phyloP scores from a whole-genome alignment of 345 rosid species.

The Rhizophora apiculata region DNA sequence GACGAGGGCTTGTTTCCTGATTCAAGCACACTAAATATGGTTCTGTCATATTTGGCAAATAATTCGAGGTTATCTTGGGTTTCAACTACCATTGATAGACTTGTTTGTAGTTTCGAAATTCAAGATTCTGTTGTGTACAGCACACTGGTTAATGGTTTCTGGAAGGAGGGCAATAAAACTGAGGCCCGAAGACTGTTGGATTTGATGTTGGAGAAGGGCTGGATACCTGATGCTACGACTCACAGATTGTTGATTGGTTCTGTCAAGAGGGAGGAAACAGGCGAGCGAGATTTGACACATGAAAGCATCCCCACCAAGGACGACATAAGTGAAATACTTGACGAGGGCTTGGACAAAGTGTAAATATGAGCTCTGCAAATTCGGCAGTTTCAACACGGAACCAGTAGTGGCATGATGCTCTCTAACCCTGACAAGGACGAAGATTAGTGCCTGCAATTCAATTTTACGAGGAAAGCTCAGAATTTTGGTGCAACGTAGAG shows the following conservation, averaged over 20 bases:
- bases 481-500: too few species aligned
- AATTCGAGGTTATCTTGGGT: constrained; percentile 26
- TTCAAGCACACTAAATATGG: constrained; percentile 20
- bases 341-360: constrained; percentile 27
- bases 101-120: constrained; percentile 23
- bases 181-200: constrained; percentile 40
- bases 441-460: too few species aligned
- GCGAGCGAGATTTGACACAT: constrained; percentile 1
- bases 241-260: constrained; percentile 47
- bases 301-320: constrained; percentile 28
- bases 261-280: constrained; percentile 19
- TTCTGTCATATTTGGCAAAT: constrained; percentile 29
- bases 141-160: constrained; percentile 36
- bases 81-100: constrained; percentile 22
- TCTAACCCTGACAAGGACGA: too few species aligned
- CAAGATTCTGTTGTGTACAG: constrained; percentile 32
- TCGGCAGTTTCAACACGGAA: too few species aligned
- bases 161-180: constrained; percentile 42
- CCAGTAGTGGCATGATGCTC: too few species aligned
- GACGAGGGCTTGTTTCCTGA: constrained; percentile 39
- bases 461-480: too few species aligned
- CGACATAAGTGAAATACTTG: constrained; percentile 38
- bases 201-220: constrained; percentile 52
- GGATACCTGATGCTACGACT: constrained; percentile 44
- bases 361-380: too few species aligned